phyloP scores from a whole-genome alignment of 805 yeast species.

The Vanderwaltozyma polyspora region DNA sequence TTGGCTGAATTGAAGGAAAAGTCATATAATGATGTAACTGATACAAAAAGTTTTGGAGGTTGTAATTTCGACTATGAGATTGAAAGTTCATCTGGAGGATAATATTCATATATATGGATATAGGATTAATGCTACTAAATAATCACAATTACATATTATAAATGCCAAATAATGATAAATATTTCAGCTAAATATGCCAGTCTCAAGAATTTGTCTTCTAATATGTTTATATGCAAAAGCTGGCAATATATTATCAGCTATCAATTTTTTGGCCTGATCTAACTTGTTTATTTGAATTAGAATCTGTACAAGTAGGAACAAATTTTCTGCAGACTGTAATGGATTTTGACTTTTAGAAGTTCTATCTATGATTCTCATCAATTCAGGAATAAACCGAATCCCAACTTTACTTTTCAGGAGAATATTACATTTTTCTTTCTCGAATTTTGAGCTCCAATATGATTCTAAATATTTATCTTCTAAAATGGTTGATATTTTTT shows the following conservation, averaged over 20 bases:
- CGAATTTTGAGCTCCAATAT: slow-evolving; percentile 20
- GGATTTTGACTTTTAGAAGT: slow-evolving; percentile 38
- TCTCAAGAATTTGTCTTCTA: neutral
- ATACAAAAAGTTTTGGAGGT: neutral
- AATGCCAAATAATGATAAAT: neutral
- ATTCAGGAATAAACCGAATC: slow-evolving; percentile 38
- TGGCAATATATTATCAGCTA: slow-evolving; percentile 3
- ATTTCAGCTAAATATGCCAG: neutral
- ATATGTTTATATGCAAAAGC: slow-evolving; percentile 3
- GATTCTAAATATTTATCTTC: slow-evolving; percentile 13
- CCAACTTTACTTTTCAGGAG: slow-evolving; percentile 34
- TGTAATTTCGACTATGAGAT: neutral
- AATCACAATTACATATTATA: too few relatives aligned
- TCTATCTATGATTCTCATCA: slow-evolving; percentile 38
- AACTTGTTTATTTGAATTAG: slow-evolving; percentile 32
- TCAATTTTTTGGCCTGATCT: slow-evolving; percentile 26
- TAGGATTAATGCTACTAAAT: neutral
- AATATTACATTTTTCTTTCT: slow-evolving; percentile 15
- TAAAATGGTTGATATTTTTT: slow-evolving; percentile 13
- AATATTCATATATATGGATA: neutral
- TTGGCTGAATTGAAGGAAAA: slow-evolving; percentile 8
- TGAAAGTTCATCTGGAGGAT: neutral
- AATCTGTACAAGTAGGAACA: slow-evolving; percentile 35
- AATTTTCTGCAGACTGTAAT: slow-evolving; percentile 35
- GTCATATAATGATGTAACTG: neutral